Evolutionary conservation across 139 green algal species (phyloP).

Genomic region (Volvox africanus): DNA sequence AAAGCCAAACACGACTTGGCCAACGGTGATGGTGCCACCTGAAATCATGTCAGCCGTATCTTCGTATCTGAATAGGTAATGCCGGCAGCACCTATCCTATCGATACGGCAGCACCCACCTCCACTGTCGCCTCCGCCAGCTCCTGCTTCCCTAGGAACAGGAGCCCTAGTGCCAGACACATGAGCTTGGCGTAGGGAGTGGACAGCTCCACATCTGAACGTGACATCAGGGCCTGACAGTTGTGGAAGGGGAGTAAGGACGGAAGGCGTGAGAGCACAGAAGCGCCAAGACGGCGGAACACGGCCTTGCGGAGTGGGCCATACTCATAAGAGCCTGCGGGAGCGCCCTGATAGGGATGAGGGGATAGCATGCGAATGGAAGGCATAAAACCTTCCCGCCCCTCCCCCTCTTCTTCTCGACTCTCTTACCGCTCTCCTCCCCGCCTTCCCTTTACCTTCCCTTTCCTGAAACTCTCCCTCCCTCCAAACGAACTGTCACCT

Average conservation of each 20-base stretch:
- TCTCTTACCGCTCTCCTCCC: not conserved
- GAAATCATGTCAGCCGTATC: no score
- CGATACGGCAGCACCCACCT: slow-evolving; percentile 69
- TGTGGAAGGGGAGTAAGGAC: not conserved
- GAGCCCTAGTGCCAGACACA: slow-evolving; percentile 92
- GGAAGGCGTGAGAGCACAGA: not conserved
- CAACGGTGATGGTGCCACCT: no score
- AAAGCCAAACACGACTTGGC: no score
- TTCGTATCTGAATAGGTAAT: no score
- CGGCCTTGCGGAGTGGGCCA: no score
- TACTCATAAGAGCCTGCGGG: no score
- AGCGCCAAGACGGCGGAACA: no score
- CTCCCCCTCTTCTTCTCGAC: no score
- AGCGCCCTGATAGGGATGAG: no score
- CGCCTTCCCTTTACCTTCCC: not conserved
- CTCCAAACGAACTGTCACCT: slow-evolving; percentile 41
- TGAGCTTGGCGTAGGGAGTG: slow-evolving; percentile 77
- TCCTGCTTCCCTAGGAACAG: slow-evolving; percentile 95
- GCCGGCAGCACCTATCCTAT: no score
- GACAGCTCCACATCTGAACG: slow-evolving; percentile 86
- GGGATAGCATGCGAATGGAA: no score
- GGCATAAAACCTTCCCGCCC: no score
- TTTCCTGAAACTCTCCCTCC: not conserved
- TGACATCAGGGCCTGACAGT: slow-evolving; percentile 88
- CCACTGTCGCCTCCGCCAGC: slow-evolving; percentile 92